Conservation (phyloP, 257 asterid species). For the Verbascum thapsus region DNA sequence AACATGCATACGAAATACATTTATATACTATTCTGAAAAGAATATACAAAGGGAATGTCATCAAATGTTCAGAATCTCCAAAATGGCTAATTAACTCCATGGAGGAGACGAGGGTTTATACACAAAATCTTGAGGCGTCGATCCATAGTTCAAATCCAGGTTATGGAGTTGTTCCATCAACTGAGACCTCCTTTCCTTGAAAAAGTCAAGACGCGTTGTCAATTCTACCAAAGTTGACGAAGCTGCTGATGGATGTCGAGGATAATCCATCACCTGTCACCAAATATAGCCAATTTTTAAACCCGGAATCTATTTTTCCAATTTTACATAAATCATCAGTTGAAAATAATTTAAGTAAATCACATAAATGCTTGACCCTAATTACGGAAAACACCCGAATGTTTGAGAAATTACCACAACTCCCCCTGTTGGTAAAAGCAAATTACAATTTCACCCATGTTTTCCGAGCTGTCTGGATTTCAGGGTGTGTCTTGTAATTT, state of each 20-base stretch:
- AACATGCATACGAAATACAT: constrained; percentile 25
- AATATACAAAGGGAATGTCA: constrained; percentile 39
- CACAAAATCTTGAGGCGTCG: constrained; percentile 60
- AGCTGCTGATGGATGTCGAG: constrained; percentile 66
- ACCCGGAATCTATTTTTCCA: too few relatives aligned
- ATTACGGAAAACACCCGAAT: too few relatives aligned
- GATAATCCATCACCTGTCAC: constrained; percentile 61
- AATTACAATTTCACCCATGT: too few relatives aligned
- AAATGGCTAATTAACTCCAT: constrained; percentile 63
- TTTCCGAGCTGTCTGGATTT: too few relatives aligned
- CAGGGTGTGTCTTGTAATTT: too few relatives aligned
- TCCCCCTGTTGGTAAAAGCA: too few relatives aligned
- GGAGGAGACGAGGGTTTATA: constrained; percentile 81
- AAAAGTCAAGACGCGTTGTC: constrained; percentile 92
- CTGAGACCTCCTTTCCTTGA: constrained; percentile 95
- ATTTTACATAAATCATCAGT: too few relatives aligned
- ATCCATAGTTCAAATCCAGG: constrained; percentile 75
- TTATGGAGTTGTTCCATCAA: constrained; percentile 95
- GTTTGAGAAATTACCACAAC: too few relatives aligned
- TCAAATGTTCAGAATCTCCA: constrained; percentile 20
- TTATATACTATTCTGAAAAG: constrained; percentile 40
- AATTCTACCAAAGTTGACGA: constrained; percentile 85
- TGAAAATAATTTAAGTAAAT: too few relatives aligned
- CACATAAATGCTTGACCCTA: too few relatives aligned
- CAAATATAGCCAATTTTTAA: not conserved